Conservation (phyloP, 2,329 filamentous ascomycete species). For the Gnomoniopsis sp. region DNA sequence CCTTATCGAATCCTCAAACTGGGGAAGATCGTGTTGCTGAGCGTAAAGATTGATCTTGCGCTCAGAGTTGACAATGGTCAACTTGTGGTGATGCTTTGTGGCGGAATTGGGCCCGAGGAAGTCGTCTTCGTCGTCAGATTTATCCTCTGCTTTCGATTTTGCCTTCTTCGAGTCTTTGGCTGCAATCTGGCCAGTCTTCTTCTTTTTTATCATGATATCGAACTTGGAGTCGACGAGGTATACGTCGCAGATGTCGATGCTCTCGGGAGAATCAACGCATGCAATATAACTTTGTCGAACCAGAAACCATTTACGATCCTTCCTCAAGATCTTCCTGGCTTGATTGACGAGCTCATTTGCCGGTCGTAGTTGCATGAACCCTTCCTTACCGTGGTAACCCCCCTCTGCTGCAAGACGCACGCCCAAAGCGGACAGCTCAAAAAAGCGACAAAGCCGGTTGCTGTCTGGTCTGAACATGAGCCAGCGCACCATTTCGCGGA, state of each 20-base stretch:
- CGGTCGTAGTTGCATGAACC: conserved; percentile 86
- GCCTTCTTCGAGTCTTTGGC: conserved; percentile 50
- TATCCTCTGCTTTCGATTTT: conserved; percentile 14
- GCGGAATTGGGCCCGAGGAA: conserved; percentile 26
- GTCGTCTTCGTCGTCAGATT: conserved; percentile 22
- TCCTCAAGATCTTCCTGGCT: conserved; percentile 72
- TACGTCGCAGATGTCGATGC: conserved; percentile 98
- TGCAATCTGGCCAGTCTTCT: conserved; percentile 47
- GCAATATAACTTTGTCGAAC: conserved; percentile 98
- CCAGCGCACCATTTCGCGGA: conserved; percentile 92
- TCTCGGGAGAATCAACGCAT: conserved; percentile 96
- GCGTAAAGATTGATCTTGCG: conserved; percentile 88
- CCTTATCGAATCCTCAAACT: conserved; percentile 90
- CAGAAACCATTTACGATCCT: conserved; percentile 94
- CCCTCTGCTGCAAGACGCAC: conserved; percentile 92
- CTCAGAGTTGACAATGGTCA: conserved; percentile 88
- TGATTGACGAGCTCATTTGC: conserved; percentile 82
- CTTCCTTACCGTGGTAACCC: conserved; percentile 97
- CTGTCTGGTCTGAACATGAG: conserved; percentile 96
- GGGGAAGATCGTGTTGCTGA: conserved; percentile 78
- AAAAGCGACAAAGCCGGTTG: conserved; percentile 91
- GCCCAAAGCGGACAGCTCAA: conserved; percentile 90
- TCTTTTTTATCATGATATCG: conserved; percentile 71
- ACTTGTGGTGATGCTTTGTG: conserved; percentile 65
- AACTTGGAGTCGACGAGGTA: conserved; percentile 95